These are phyloP conservation scores for Rhizopogon vinicolor DNA, from an alignment of 768 basidiomycete genomes.

Conservation along the genomic window DNA sequence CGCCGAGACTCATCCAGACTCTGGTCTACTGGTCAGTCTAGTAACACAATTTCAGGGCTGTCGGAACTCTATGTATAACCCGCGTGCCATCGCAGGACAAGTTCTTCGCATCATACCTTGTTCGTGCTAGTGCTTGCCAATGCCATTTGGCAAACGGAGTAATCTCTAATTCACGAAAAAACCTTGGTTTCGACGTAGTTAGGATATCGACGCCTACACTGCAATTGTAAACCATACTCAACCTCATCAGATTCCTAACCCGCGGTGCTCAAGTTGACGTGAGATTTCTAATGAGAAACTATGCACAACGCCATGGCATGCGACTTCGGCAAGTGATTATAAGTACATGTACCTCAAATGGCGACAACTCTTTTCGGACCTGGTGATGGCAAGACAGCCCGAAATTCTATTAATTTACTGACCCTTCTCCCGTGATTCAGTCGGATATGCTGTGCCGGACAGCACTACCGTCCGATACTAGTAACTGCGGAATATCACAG, in stretches of 20 bases:
- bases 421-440: neutral
- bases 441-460: neutral
- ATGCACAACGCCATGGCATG: neutral
- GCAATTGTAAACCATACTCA: neutral
- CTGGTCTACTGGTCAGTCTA: too few species aligned
- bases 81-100: neutral
- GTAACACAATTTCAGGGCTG: neutral
- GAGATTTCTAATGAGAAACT: slow-evolving; percentile 1
- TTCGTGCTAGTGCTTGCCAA: neutral
- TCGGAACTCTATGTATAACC: neutral
- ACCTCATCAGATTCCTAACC: neutral
- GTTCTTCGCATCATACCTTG: neutral
- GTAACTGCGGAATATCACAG: too few species aligned
- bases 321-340: slow-evolving; percentile 1
- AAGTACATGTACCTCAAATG: neutral
- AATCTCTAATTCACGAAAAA: neutral
- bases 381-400: neutral
- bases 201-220: neutral
- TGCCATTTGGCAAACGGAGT: neutral
- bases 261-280: neutral
- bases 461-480: neutral
- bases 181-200: neutral
- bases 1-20: too few species aligned
- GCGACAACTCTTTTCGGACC: neutral
- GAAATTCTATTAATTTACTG: neutral